Evolutionary conservation across 1,139 yeast genomes (phyloP), one percentile per base, ranked within the genome.

Genomic region (Hyphopichia buzzinii): DNA sequence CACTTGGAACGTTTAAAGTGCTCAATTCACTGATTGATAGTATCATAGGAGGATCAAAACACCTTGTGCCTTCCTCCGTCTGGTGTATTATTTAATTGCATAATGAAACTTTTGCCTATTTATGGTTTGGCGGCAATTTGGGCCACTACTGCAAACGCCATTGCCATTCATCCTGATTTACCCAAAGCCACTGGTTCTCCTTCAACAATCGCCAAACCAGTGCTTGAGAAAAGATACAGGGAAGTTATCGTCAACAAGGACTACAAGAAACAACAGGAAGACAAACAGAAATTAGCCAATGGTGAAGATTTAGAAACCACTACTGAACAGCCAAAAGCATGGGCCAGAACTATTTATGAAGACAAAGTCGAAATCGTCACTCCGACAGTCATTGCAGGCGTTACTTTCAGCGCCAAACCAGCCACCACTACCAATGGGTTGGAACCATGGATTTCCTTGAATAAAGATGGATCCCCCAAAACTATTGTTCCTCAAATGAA

Each of bases 341-440:
- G 96, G 96, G 41, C 75, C 10, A 74, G 95, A 52, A 86, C 95
- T 0, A 74, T 84, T 29, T 78, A 80, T 39, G 69, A 72, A 1
- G 59, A 74, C 0, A 54, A 71, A 7, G 65, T 55, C 10, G 94
- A 84, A 54, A 69, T 84, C 22, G 92, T 88, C 26, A 77, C 81
- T 0, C 96, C 96, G 11, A 81, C 90, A 0, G 87, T 86, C 26
- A 75, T 87, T 50, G 87, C 77, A 22, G 92, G 92, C 16, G 86
- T 88, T 35, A 85, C 95, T 0, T 82, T 88, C 54, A 75, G 80
- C 39, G 87, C 83, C 10, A 77, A 80, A 50, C 95, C 95, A 1
- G 77, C 86, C 0, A 57, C 53, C 3, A 77, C 83, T 8, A 77
- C 86, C 15, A 67, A 82, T 43, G 86, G 86, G 11, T 71, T 85